Base-by-base conservation (phyloP, 106 monocot genomes). In the Chionographis japonica region DNA sequence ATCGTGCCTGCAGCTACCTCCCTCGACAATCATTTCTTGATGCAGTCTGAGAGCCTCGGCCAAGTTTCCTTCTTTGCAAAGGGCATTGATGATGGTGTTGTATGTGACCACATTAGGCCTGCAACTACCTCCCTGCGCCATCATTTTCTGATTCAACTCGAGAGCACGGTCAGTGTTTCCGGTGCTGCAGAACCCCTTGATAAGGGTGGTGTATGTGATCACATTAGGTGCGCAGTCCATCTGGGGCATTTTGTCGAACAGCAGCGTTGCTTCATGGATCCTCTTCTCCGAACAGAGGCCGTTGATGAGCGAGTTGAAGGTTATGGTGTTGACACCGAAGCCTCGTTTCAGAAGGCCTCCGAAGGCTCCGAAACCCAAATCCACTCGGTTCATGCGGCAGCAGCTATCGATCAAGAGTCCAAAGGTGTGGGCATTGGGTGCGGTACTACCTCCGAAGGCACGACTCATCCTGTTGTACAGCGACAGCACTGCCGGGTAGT, bases 21-120 rank as follows among this genome's bases (percentile, higher is more conserved):
- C 68, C 42, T 42, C n/a, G n/a, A n/a, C n/a, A n/a, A 56, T 71
- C 83, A 83, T 83, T 37, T 78, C 60, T 11, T 74, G 58, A 49
- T 78, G 65, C 49, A 83, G 58, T 6, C 40, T n/a, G 9, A 62
- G 37, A 39, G 83, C 78, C 15, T 57, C 46, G 17, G 42, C 60
- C 11, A 67, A 38, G 43, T 52, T 56, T 46, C 83, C 83, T 14
- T 65, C 3, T 66, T 66, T 83, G 50, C 83, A 83, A 3, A 86
- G 60, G 11, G 63, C 70, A 19, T 79, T 62, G 55, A 86, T 83
- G 37, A 83, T 56, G 4, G 67, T 69, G 14, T 49, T 75, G 65
- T 56, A 86, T 14, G 72, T 75, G 53, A 82, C 14, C 8, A 57
- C 75, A 35, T 82, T 54, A 17, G 82, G 82, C 55, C 68, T 61